These are phyloP conservation scores for Naganishia cerealis DNA, from an alignment of 1,284 basidiomycete species.

Conservation along the genomic window DNA sequence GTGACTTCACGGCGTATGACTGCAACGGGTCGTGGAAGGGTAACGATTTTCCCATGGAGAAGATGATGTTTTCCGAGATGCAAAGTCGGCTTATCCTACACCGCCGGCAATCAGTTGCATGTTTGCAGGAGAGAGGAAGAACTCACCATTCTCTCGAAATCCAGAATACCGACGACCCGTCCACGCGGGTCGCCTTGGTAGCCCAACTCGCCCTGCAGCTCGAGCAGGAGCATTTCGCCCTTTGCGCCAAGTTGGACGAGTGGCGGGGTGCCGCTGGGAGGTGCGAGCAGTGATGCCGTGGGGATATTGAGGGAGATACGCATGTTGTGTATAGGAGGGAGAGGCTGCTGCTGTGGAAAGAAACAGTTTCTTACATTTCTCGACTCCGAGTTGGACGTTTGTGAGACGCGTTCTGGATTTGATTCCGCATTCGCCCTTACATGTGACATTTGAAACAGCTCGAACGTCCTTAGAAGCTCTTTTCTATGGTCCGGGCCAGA, in stretches of 20 bases:
- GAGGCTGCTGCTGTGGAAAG: not conserved
- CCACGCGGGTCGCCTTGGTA: conserved; percentile 54
- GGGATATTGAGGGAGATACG: conserved; percentile 52
- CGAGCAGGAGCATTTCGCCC: conserved; percentile 48
- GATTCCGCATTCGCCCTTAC: no score
- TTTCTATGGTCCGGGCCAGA: no score
- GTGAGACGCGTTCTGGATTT: no score
- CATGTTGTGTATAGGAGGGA: conserved; percentile 39
- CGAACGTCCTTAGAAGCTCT: no score
- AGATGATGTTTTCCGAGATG: conserved; percentile 77
- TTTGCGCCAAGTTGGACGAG: conserved; percentile 45
- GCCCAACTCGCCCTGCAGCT: conserved; percentile 56
- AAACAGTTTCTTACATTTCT: no score
- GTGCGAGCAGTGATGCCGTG: conserved; percentile 40
- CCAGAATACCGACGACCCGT: conserved; percentile 51
- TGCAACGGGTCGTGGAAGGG: conserved; percentile 73
- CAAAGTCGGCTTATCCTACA: conserved; percentile 72
- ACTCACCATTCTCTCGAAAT: conserved; percentile 51
- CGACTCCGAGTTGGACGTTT: no score
- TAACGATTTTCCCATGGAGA: conserved; percentile 79
- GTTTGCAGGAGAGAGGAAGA: not conserved
- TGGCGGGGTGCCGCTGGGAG: conserved; percentile 38
- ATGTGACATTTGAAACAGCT: no score
- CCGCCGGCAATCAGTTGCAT: not conserved
- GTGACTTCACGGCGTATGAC: conserved; percentile 54